A percentile compares a stretch with the other conserved stretches of the same genome.
Conservation (phyloP, 2,329 filamentous ascomycete genomes). For the Alternaria sp. region DNA sequence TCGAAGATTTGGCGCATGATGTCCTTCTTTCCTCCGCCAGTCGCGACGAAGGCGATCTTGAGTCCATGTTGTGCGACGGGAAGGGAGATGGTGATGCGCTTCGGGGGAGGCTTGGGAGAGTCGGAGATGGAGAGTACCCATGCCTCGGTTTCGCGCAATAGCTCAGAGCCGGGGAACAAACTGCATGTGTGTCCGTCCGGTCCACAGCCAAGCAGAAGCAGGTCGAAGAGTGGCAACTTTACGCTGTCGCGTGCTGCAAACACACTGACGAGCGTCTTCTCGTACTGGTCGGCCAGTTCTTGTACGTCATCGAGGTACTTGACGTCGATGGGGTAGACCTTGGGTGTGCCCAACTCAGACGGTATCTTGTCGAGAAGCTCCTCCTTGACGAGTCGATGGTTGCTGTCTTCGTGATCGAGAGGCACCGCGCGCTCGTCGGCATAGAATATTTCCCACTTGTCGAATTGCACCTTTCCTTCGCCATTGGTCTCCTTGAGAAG, state of each 20-base stretch:
- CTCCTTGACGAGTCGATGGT: constrained; percentile 85
- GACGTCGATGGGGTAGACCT: constrained; percentile 79
- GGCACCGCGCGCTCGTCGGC: constrained; percentile 96
- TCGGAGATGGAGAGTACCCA: constrained; percentile 94
- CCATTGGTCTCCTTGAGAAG: constrained; percentile 66
- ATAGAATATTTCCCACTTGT: constrained; percentile 97
- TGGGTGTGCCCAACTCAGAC: constrained; percentile 67
- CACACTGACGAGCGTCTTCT: constrained; percentile 80
- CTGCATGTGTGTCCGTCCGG: constrained; percentile 98
- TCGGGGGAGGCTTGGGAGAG: constrained; percentile 91
- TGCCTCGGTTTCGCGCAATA: constrained; percentile 83
- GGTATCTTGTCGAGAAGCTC: constrained; percentile 92
- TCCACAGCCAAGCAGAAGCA: constrained; percentile 90
- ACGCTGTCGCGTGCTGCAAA: constrained; percentile 95
- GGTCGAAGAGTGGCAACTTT: constrained; percentile 91
- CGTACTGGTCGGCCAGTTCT: constrained; percentile 92
- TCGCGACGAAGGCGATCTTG: constrained; percentile 89
- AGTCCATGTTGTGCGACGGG: constrained; percentile 88
- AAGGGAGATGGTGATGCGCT: constrained; percentile 88
- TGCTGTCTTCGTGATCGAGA: constrained; percentile 90
- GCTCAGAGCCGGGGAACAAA: constrained; percentile 86
- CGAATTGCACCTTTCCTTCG: constrained; percentile 74
- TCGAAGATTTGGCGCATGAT: constrained; percentile 94
- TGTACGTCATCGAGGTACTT: constrained; percentile 76
- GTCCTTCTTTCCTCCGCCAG: constrained; percentile 86